Evolutionary conservation across 2,329 filamentous ascomycete species (phyloP).

Genomic region (Metarhizium brunneum): DNA sequence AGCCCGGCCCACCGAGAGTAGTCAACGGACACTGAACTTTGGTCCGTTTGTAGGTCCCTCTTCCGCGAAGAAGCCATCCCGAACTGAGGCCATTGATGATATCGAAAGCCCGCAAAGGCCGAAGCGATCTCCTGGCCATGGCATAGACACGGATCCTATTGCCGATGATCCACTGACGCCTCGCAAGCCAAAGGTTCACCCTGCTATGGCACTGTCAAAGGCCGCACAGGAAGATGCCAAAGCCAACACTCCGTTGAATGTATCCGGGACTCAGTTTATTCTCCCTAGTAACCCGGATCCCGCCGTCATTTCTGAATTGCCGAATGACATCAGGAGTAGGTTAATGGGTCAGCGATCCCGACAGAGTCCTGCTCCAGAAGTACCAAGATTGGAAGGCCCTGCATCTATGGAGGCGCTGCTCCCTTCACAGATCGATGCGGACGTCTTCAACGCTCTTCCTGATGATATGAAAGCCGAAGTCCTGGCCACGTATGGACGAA

Average conservation of each 20-base stretch:
- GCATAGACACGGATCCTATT: conserved; percentile 39
- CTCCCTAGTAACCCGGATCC: conserved; percentile 78
- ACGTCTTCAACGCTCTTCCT: conserved; percentile 74
- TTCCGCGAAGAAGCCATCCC: conserved; percentile 28
- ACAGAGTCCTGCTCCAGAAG: conserved; percentile 10
- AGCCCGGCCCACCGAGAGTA: conserved; percentile 53
- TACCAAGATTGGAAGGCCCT: conserved; percentile 28
- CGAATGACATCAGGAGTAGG: conserved; percentile 69
- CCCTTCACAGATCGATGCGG: conserved; percentile 75
- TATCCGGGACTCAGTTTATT: conserved; percentile 83
- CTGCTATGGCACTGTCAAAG: conserved; percentile 41
- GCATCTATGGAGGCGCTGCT: conserved; percentile 31
- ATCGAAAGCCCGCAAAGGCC: conserved; percentile 25
- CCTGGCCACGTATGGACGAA: conserved; percentile 56
- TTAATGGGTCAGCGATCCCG: conserved; percentile 50
- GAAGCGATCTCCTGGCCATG: conserved; percentile 18
- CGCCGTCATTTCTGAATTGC: conserved; percentile 72
- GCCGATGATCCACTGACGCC: conserved; percentile 44
- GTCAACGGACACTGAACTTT: conserved; percentile 73
- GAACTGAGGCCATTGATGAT: conserved; percentile 44
- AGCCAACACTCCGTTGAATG: conserved; percentile 63
- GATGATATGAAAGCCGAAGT: conserved; percentile 80
- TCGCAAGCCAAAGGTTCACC: conserved; percentile 42
- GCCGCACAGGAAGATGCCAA: conserved; percentile 40
- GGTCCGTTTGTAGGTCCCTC: conserved; percentile 37